These are phyloP conservation scores for Microdochium bolleyi DNA, from an alignment of 2,329 filamentous ascomycete species.

Conservation along the genomic window DNA sequence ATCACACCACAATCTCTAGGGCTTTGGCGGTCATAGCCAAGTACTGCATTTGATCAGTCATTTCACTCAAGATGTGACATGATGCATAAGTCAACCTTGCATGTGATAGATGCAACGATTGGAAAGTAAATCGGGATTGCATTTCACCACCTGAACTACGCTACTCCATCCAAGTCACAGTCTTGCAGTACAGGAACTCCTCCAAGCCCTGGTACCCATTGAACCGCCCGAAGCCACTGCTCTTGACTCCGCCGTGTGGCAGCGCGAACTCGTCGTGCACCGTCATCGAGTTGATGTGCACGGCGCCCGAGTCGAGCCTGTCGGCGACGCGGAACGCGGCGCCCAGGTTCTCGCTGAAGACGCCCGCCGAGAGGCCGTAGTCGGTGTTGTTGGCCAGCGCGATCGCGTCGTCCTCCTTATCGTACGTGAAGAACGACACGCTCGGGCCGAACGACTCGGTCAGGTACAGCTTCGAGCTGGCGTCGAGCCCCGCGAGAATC, in stretches of 20 bases:
- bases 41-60: too few relatives aligned
- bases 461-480: conserved; percentile 51
- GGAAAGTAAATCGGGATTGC: too few relatives aligned
- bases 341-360: conserved; percentile 51
- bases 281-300: conserved; percentile 43
- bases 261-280: conserved; percentile 37
- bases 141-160: too few relatives aligned
- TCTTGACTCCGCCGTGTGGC: conserved; percentile 40
- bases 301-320: conserved; percentile 43
- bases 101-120: too few relatives aligned
- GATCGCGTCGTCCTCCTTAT: conserved; percentile 48
- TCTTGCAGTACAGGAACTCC: conserved; percentile 34
- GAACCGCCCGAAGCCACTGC: conserved; percentile 38
- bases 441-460: conserved; percentile 57
- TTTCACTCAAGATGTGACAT: too few relatives aligned
- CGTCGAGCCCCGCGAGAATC: conserved; percentile 44
- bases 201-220: conserved; percentile 34
- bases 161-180: conserved; percentile 15
- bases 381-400: conserved; percentile 55
- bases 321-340: conserved; percentile 35
- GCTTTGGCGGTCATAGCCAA: too few relatives aligned
- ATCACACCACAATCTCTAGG: too few relatives aligned
- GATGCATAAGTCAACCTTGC: too few relatives aligned
- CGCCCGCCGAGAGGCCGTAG: conserved; percentile 50
- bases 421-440: conserved; percentile 45